Conservation (phyloP, 2,329 filamentous ascomycete genomes). For the Neofusicoccum umdonicola region DNA sequence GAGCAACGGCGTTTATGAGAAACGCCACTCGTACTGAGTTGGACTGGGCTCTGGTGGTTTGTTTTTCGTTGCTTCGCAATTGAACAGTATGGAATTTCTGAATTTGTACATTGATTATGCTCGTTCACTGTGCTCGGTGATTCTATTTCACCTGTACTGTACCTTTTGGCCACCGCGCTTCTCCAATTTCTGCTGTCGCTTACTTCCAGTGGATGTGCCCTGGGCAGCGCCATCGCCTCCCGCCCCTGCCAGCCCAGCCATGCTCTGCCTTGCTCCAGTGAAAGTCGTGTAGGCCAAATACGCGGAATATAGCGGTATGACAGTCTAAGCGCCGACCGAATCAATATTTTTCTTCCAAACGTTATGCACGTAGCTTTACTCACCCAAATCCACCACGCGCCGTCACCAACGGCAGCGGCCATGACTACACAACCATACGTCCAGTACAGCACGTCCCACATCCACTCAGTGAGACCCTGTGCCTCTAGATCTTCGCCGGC, state of each 20-base stretch:
- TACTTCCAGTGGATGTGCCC: conserved; percentile 33
- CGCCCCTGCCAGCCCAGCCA: conserved; percentile 41
- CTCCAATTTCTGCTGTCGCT: conserved; percentile 52
- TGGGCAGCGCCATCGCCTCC: conserved; percentile 26
- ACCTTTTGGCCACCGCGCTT: conserved; percentile 51
- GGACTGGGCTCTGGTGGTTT: neutral
- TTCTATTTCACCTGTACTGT: conserved; percentile 41
- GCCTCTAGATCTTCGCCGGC: conserved; percentile 86
- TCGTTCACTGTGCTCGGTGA: neutral
- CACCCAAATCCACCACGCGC: conserved; percentile 66
- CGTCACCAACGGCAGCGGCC: conserved; percentile 78
- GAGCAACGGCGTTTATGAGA: neutral
- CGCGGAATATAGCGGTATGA: conserved; percentile 47
- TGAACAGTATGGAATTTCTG: neutral
- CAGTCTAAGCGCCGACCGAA: conserved; percentile 22
- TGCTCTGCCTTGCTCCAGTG: conserved; percentile 43
- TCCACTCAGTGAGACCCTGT: conserved; percentile 88
- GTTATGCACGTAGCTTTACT: conserved; percentile 11
- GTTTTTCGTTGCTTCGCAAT: neutral
- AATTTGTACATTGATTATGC: neutral
- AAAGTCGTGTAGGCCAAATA: conserved; percentile 48
- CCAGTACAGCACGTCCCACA: conserved; percentile 97
- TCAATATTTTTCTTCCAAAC: neutral
- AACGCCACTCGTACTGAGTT: neutral
- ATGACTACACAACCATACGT: conserved; percentile 75